phyloP scores from a whole-genome alignment of 2,329 filamentous ascomycete species.

The Aureobasidium pullulans region DNA sequence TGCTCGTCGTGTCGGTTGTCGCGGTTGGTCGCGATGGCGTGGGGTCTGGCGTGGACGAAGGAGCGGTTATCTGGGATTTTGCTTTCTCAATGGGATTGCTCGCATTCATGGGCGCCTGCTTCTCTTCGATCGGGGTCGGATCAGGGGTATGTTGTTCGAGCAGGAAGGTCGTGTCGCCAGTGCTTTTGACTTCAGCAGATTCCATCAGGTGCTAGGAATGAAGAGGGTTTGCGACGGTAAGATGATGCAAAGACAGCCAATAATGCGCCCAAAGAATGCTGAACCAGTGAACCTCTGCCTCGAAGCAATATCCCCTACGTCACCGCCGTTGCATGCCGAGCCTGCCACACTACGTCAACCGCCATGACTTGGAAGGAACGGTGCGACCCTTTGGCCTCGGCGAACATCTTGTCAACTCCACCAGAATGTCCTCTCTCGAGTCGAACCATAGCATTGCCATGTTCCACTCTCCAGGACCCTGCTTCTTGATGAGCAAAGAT shows the following conservation, averaged over 20 bases:
- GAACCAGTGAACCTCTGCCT: no score
- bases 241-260: neutral
- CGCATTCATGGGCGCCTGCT: neutral
- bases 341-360: neutral
- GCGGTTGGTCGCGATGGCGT: neutral
- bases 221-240: neutral
- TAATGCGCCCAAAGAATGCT: conserved; percentile 1
- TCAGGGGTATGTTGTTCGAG: conserved; percentile 9
- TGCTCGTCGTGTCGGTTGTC: neutral
- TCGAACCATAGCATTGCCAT: neutral
- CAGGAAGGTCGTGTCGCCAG: conserved; percentile 12
- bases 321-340: neutral
- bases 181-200: conserved; percentile 5
- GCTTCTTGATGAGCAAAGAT: neutral
- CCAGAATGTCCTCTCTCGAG: neutral
- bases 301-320: neutral
- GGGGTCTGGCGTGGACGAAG: neutral
- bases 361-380: neutral
- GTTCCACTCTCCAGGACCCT: neutral
- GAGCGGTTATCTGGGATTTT: neutral
- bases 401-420: neutral
- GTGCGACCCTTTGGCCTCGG: neutral
- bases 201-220: conserved; percentile 6
- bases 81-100: neutral
- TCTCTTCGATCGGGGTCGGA: neutral